Evolutionary conservation across 2,329 filamentous ascomycete genomes (phyloP), one percentile per base, ranked within the genome.

Genomic region (Ophidiomyces ophidiicola): DNA sequence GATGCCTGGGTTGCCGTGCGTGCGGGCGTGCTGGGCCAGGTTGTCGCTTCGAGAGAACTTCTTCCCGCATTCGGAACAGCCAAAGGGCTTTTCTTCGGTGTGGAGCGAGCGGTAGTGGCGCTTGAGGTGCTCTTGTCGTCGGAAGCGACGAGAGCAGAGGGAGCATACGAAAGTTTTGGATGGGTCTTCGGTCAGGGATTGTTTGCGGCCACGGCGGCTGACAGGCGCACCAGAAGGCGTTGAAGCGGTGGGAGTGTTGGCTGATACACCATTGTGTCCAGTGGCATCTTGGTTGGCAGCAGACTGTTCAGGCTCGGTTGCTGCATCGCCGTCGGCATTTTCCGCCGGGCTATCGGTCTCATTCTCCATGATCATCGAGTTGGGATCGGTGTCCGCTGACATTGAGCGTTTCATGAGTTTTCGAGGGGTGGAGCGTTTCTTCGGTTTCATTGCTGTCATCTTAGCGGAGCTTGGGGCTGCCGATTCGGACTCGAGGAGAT

Each of bases 41-140:
- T 98, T 98, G 67, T 98, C 90, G 52, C 84, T 93, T 53, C 90
- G 81, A 14, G 88, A 96, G 68, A 96, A 98, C 71, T 93, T 94
- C 80, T 98, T 98, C 53, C 90, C 88, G 56, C 90, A 98, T 67
- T 98, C 88, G 49, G 78, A 76, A 71, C 90, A 98, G 67, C 93
- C 85, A 55, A 96, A 98, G 4, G 90, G 90, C 78, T 96, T 98
- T 60, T 96, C 90, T 57, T 93, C 81, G 1, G 90, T 98, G 71
- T 98, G 90, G 33, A 98, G 84, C 43, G 90, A 96, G 52, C 90
- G 80, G 71, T 94, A 94, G 70, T 98, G 90, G 47, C 90, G 83
- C 78, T 98, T 98, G 44, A 98, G 76, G 58, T 98, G 90, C 64
- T 98, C 90, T 66, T 98, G 90, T 46, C 90, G 84, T 46, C 90